phyloP scores from a whole-genome alignment of 345 rosid species.

The Fremontodendron californicum region DNA sequence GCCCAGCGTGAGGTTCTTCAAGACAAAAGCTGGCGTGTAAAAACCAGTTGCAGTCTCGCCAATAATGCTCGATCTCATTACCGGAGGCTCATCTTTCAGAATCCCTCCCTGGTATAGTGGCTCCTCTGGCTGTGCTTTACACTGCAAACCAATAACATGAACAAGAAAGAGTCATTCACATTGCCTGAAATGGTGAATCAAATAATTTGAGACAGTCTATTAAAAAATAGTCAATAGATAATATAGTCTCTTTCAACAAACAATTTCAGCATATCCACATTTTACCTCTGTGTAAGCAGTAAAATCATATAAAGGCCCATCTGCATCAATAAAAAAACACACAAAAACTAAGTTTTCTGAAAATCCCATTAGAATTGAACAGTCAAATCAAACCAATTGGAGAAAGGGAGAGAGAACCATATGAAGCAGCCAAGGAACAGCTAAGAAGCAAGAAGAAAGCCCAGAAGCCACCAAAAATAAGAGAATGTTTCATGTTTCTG shows the following conservation, averaged over 20 bases:
- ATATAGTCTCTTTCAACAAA: background rate
- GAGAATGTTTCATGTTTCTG: conserved; percentile 24
- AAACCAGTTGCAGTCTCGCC: conserved; percentile 9
- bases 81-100: conserved; percentile 30
- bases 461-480: conserved; percentile 12
- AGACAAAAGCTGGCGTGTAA: conserved; percentile 45
- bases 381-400: background rate
- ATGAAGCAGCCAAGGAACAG: conserved; percentile 30
- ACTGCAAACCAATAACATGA: conserved; percentile 39
- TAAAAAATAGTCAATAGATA: background rate
- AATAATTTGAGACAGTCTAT: background rate
- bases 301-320: conserved; percentile 58
- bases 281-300: conserved; percentile 71
- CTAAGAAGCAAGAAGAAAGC: conserved; percentile 25
- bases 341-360: background rate
- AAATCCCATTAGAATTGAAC: background rate
- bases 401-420: conserved; percentile 33
- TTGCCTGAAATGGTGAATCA: background rate
- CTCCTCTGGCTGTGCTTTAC: conserved; percentile 51
- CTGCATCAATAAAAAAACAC: conserved; percentile 28
- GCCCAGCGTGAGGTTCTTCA: conserved; percentile 49
- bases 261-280: background rate
- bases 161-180: background rate
- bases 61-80: background rate
- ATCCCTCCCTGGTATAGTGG: conserved; percentile 79